A percentile compares a stretch with the other conserved stretches of the same genome.
phyloP scores from a whole-genome alignment of 176 grass and related monocot genomes.

The Guadua angustifolia region DNA sequence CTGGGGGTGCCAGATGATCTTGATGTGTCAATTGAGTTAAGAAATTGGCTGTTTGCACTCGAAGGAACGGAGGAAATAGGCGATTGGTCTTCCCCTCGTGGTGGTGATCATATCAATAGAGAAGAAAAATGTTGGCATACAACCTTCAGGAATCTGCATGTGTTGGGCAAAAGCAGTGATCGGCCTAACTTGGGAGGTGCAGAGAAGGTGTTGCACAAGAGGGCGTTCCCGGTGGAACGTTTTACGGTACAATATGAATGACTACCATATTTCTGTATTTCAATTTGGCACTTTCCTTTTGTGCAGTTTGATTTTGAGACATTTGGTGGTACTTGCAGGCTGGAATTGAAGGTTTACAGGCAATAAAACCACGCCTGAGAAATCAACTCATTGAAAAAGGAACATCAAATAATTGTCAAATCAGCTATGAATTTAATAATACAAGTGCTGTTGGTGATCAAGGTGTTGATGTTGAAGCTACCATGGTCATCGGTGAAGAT shows the following conservation, averaged over 20 bases:
- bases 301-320: slow-evolving; percentile 30
- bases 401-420: slow-evolving; percentile 50
- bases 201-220: slow-evolving; percentile 45
- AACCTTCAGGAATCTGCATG: slow-evolving; percentile 79
- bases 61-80: slow-evolving; percentile 80
- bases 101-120: slow-evolving; percentile 63
- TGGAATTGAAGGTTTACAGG: slow-evolving; percentile 86
- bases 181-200: slow-evolving; percentile 46
- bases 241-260: slow-evolving; percentile 63
- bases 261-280: slow-evolving; percentile 22
- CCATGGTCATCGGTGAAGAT: slow-evolving; percentile 64
- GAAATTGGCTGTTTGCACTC: slow-evolving; percentile 96
- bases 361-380: slow-evolving; percentile 78
- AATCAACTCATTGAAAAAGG: slow-evolving; percentile 46
- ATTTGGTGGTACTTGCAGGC: slow-evolving; percentile 56
- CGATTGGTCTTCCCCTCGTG: slow-evolving; percentile 51
- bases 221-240: slow-evolving; percentile 72
- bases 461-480: slow-evolving; percentile 86
- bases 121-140: slow-evolving; percentile 99
- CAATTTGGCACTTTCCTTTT: slow-evolving; percentile 11
- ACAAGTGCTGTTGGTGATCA: slow-evolving; percentile 50
- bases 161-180: slow-evolving; percentile 80
- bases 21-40: slow-evolving; percentile 82
- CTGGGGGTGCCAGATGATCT: slow-evolving; percentile 92
- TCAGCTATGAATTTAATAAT: slow-evolving; percentile 26